phyloP scores from a whole-genome alignment of 768 basidiomycete genomes.

The Lentinula sp. region DNA sequence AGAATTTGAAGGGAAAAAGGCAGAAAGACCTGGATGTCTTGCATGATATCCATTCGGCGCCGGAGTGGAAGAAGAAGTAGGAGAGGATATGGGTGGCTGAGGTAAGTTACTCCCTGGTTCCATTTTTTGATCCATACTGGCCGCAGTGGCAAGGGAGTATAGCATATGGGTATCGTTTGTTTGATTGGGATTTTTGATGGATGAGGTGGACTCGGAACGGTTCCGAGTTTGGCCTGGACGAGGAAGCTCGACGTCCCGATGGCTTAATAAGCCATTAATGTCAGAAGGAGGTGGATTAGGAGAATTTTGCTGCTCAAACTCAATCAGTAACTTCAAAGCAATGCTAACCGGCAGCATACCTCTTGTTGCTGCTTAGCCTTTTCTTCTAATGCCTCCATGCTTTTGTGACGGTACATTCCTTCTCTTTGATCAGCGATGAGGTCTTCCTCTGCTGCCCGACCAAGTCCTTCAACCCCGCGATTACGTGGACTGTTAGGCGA shows the following conservation, averaged over 20 bases:
- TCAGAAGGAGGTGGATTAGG: background rate
- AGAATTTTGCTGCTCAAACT: background rate
- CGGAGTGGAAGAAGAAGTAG: background rate
- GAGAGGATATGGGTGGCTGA: background rate
- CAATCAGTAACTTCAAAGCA: background rate
- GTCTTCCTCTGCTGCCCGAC: constrained; percentile 9
- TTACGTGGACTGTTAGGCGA: background rate
- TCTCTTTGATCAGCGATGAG: constrained; percentile 8
- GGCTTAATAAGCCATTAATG: background rate
- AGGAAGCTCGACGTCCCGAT: background rate
- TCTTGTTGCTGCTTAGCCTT: constrained; percentile 3
- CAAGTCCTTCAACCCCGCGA: constrained; percentile 8
- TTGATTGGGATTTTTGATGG: background rate
- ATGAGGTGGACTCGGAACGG: constrained; percentile 1
- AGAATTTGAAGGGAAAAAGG: background rate
- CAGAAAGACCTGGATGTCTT: background rate
- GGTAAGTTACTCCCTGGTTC: background rate
- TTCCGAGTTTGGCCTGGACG: background rate
- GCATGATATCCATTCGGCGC: background rate
- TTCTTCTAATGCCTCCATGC: constrained; percentile 6
- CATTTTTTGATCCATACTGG: constrained; percentile 6
- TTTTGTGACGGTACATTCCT: constrained; percentile 10
- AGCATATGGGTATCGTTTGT: constrained; percentile 5
- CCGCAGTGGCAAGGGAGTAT: constrained; percentile 2
- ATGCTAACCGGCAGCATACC: background rate